Evolutionary conservation across 1,284 basidiomycete genomes (phyloP).

Genomic region (Rhodofomes roseus): DNA sequence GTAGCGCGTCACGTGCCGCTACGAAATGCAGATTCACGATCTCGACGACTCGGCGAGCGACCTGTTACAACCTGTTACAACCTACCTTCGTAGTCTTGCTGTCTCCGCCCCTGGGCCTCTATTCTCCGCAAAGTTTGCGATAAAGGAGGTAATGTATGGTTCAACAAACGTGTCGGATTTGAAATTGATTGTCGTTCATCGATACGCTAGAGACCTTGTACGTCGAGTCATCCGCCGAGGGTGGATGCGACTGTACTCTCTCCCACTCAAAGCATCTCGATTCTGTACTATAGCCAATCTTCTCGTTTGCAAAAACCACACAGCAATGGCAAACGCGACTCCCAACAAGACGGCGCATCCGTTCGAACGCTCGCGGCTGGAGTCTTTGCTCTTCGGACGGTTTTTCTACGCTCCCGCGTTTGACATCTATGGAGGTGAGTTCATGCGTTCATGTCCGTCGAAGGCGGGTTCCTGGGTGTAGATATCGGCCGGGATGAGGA

Average conservation of each 20-base stretch:
- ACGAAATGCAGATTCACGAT: no score
- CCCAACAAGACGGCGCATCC: constrained; percentile 86
- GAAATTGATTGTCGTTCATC: not conserved
- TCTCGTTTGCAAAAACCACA: constrained; percentile 8
- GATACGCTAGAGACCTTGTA: not conserved
- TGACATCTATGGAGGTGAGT: constrained; percentile 94
- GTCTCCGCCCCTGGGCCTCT: no score
- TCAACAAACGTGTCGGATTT: no score
- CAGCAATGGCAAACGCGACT: constrained; percentile 19
- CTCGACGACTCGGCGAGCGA: no score
- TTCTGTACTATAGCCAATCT: constrained; percentile 14
- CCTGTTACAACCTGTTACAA: no score
- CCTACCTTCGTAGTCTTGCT: no score
- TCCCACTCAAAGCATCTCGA: not conserved
- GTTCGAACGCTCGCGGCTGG: constrained; percentile 88
- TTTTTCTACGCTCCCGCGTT: constrained; percentile 99
- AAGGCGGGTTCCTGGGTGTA: not conserved
- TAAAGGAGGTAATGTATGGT: no score
- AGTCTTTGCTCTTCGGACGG: constrained; percentile 84
- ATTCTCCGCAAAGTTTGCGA: no score
- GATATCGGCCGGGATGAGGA: no score
- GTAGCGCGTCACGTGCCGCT: no score
- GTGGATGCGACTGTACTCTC: constrained; percentile 3
- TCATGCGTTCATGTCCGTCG: not conserved
- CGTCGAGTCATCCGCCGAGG: not conserved